These are phyloP conservation scores for Euphorbia lathyris DNA, from an alignment of 345 rosid genomes.

Conservation along the genomic window DNA sequence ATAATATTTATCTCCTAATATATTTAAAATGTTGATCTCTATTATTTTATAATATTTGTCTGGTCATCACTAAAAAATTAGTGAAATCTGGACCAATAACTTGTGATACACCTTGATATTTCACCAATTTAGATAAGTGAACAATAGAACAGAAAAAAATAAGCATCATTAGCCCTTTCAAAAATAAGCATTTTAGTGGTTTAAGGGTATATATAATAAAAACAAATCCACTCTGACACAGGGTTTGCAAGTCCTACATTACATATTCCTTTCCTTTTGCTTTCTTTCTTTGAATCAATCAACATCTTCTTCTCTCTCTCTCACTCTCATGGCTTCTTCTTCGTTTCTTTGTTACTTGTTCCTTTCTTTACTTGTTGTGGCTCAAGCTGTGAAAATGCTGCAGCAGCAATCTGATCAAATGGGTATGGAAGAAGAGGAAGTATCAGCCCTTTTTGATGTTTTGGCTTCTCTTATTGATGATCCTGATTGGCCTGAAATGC, in stretches of 20 bases:
- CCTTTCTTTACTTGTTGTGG: slow-evolving; percentile 33
- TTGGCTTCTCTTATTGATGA: slow-evolving; percentile 37
- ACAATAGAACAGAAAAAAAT: too few species aligned
- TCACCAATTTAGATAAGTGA: too few species aligned
- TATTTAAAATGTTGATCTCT: too few species aligned
- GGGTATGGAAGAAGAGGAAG: slow-evolving; percentile 37
- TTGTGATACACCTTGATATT: too few species aligned
- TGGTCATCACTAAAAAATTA: too few species aligned
- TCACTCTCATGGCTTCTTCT: slow-evolving; percentile 29
- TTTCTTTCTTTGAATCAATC: not conserved
- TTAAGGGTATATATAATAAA: too few species aligned
- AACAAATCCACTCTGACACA: slow-evolving; percentile 6
- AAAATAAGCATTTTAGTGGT: too few species aligned
- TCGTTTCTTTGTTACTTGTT: slow-evolving; percentile 12
- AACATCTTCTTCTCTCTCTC: not conserved
- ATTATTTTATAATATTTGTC: too few species aligned
- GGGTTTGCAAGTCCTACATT: slow-evolving; percentile 5
- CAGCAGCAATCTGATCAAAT: not conserved
- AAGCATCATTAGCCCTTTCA: too few species aligned
- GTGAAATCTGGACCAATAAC: too few species aligned
- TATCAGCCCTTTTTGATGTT: slow-evolving; percentile 36
- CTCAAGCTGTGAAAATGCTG: slow-evolving; percentile 17
- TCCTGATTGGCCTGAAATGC: slow-evolving; percentile 34
- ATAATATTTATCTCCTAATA: too few species aligned
- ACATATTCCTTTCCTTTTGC: slow-evolving; percentile 6